Percentiles rank a stretch among this genome's conserved stretches.
Evolutionary conservation across 352 stramenopile genomes (phyloP).

Genomic region (Hyaloperonospora arabidopsidis): DNA sequence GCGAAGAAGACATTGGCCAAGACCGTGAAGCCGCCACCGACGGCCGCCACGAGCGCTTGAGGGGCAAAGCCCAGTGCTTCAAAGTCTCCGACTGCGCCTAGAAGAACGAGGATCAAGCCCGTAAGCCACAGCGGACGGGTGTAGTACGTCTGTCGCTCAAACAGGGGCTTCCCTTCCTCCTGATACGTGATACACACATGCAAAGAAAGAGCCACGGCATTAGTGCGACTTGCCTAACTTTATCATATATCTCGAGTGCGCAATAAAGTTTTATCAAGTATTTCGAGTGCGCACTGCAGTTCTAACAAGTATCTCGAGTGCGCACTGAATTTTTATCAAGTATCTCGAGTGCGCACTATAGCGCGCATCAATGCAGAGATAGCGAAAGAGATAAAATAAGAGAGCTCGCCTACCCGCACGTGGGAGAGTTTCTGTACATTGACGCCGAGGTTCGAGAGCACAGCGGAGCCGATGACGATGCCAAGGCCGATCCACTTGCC

Average conservation of each 20-base stretch:
- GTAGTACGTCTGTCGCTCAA: constrained; percentile 69
- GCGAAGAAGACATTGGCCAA: constrained; percentile 87
- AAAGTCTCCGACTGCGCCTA: constrained; percentile 83
- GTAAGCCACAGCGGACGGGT: constrained; percentile 78
- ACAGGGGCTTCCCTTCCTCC: constrained; percentile 62
- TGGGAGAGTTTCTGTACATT: constrained; percentile 85
- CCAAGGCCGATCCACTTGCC: constrained; percentile 79
- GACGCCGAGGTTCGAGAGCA: constrained; percentile 78
- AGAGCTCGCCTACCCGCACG: constrained; percentile 43
- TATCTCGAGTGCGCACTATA: no score
- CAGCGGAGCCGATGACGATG: constrained; percentile 73
- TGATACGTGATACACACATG: constrained; percentile 10
- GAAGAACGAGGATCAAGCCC: constrained; percentile 67
- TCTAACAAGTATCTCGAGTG: constrained; percentile 6
- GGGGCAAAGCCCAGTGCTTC: constrained; percentile 81
- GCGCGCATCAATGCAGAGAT: constrained; percentile 10
- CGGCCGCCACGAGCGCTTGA: constrained; percentile 77
- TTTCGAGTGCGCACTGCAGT: background rate
- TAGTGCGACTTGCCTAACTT: no score
- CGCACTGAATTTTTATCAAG: background rate
- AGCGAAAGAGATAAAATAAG: no score
- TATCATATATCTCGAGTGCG: constrained; percentile 11
- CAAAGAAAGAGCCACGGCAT: background rate
- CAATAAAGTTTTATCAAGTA: constrained; percentile 1
- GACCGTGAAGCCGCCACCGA: constrained; percentile 80